A percentile compares a stretch with the other conserved stretches of the same genome.
These are phyloP conservation scores for Alisma plantagoaquatica DNA, from an alignment of 106 monocot species.

Conservation along the genomic window DNA sequence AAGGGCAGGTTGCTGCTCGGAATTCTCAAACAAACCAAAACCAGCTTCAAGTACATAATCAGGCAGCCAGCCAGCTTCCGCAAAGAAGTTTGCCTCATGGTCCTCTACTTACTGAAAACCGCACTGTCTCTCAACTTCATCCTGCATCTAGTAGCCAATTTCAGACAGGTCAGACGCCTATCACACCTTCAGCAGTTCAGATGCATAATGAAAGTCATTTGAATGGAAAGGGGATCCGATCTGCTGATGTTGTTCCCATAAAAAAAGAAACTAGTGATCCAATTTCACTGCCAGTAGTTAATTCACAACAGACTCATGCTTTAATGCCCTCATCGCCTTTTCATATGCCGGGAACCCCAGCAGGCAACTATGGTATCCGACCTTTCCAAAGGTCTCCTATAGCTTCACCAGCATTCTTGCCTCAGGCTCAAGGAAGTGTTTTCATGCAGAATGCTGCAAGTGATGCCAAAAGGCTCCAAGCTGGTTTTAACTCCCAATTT, in stretches of 20 bases:
- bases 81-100: conserved; percentile 21
- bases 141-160: conserved; percentile 20
- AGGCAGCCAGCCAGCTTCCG: too few species aligned
- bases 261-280: conserved; percentile 22
- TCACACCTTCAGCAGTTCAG: conserved; percentile 23
- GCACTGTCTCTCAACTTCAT: conserved; percentile 21
- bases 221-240: conserved; percentile 20
- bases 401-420: conserved; percentile 16
- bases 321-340: conserved; percentile 43
- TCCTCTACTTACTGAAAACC: conserved; percentile 15
- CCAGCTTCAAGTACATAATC: conserved; percentile 36
- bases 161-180: conserved; percentile 17
- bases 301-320: conserved; percentile 34
- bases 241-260: conserved; percentile 22
- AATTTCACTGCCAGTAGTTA: conserved; percentile 23
- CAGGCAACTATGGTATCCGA: conserved; percentile 28
- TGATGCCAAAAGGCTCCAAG: conserved; percentile 38
- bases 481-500: conserved; percentile 16
- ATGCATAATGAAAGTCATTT: conserved; percentile 27
- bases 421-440: conserved; percentile 28
- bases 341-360: conserved; percentile 29
- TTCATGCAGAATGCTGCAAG: conserved; percentile 29
- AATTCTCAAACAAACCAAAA: conserved; percentile 34
- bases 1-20: conserved; percentile 33
- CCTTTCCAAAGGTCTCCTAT: conserved; percentile 38